These are phyloP conservation scores for Annona squamosa DNA, from an alignment of 164 flowering plant genomes.

Conservation along the genomic window DNA sequence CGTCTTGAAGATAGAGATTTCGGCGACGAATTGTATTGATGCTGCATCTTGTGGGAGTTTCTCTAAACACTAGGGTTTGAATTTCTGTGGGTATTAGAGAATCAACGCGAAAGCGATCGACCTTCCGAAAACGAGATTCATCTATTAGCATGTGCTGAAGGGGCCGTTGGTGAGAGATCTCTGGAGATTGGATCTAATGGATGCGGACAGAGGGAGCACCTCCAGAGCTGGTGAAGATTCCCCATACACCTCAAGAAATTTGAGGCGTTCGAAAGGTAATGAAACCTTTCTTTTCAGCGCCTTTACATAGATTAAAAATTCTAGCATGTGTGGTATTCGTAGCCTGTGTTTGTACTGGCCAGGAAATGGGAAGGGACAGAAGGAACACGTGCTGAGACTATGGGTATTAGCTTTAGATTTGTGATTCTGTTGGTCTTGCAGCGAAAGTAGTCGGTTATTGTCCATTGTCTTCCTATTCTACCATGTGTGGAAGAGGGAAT, in stretches of 20 bases:
- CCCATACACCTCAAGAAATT: slow-evolving; percentile 10
- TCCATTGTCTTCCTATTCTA: background rate
- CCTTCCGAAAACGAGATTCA: background rate
- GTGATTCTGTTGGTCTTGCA: background rate
- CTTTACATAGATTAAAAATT: too few species aligned
- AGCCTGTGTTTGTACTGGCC: too few species aligned
- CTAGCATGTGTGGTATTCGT: too few species aligned
- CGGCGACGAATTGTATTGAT: background rate
- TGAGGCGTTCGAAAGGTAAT: slow-evolving; percentile 20
- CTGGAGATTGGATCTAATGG: slow-evolving; percentile 12
- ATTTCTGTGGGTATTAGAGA: background rate
- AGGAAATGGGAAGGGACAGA: too few species aligned
- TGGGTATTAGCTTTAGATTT: background rate
- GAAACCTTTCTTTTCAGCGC: background rate
- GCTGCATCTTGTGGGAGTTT: background rate
- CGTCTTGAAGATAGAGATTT: background rate
- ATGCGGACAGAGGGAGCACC: slow-evolving; percentile 19
- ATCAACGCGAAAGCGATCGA: background rate
- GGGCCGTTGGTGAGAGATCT: background rate
- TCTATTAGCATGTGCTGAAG: background rate
- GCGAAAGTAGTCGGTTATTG: background rate
- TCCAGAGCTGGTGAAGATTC: slow-evolving; percentile 6
- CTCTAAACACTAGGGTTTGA: background rate
- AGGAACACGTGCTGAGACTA: too few species aligned
- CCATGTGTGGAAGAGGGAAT: background rate